Conservation (phyloP, 1,139 yeast species). For the Pneumocystis murina region DNA sequence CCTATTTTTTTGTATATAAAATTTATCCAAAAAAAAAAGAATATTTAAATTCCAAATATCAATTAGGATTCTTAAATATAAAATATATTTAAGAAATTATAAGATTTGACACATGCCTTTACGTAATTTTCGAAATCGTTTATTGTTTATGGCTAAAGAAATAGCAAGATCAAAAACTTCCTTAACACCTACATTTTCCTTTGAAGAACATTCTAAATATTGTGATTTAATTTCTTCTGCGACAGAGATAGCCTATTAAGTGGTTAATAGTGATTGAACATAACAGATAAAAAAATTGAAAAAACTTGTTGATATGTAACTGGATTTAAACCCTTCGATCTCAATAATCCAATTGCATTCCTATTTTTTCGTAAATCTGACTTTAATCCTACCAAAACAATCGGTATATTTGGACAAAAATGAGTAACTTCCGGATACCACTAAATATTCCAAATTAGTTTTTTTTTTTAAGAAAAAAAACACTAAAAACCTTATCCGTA, state of each 20-base stretch:
- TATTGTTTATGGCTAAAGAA: slow-evolving; percentile 6
- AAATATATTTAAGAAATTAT: background rate
- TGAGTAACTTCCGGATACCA: slow-evolving; percentile 83
- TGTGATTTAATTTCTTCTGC: slow-evolving; percentile 58
- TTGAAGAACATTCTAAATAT: slow-evolving; percentile 72
- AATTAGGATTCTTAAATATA: background rate
- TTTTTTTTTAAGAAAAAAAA: background rate
- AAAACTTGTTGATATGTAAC: slow-evolving; percentile 31
- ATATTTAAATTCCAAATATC: background rate
- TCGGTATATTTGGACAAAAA: slow-evolving; percentile 68
- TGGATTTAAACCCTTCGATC: slow-evolving; percentile 27
- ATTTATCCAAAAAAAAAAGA: background rate
- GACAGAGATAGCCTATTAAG: slow-evolving; percentile 24
- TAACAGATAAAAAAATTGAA: background rate
- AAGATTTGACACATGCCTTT: slow-evolving; percentile 4
- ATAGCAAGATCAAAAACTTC: slow-evolving; percentile 41
- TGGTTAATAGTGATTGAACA: slow-evolving; percentile 13
- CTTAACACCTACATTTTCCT: slow-evolving; percentile 47
- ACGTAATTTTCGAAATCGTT: slow-evolving; percentile 6
- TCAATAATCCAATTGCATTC: slow-evolving; percentile 19
- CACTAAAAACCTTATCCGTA: slow-evolving; percentile 32
- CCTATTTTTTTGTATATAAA: background rate
- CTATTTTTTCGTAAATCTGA: slow-evolving; percentile 40
- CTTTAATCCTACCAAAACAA: slow-evolving; percentile 65
- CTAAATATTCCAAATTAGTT: background rate